phyloP scores from a whole-genome alignment of 306 rosid genomes.

The Luffa aegyptiaca region DNA sequence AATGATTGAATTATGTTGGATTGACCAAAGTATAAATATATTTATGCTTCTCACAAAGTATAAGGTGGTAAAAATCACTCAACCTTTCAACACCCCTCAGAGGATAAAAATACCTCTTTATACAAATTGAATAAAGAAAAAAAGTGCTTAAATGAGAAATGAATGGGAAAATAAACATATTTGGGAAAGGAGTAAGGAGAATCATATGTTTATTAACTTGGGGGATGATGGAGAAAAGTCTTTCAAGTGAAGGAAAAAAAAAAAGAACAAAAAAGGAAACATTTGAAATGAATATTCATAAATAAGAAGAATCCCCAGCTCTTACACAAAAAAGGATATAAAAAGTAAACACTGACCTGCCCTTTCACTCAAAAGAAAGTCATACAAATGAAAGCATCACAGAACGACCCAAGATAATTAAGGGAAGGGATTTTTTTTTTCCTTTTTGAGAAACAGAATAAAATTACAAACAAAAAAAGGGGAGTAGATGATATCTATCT shows the following conservation, averaged over 20 bases:
- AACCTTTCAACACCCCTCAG: not conserved
- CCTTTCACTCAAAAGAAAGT: constrained; percentile 6
- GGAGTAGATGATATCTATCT: constrained; percentile 9
- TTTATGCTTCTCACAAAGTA: not conserved
- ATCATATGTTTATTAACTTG: not conserved
- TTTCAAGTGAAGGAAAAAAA: not conserved
- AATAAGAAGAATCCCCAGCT: constrained; percentile 7
- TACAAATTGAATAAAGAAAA: not conserved
- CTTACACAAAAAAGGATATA: constrained; percentile 1
- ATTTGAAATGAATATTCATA: constrained; percentile 8
- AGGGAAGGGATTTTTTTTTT: not conserved
- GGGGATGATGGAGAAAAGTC: not conserved
- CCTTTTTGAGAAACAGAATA: not conserved
- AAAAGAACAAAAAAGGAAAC: not conserved
- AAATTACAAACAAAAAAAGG: constrained; percentile 7
- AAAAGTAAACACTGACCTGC: not conserved
- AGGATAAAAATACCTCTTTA: not conserved
- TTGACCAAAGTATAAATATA: too few relatives aligned
- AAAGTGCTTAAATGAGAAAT: not conserved
- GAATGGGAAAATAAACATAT: not conserved
- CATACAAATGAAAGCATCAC: constrained; percentile 10
- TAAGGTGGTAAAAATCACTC: not conserved
- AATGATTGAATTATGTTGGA: too few relatives aligned
- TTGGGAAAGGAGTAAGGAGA: not conserved
- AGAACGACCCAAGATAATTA: constrained; percentile 1